Evolutionary conservation across 108 stramenopile genomes (phyloP), one percentile per base, ranked within the genome.

Genomic region (Cyclotella distinguenda): DNA sequence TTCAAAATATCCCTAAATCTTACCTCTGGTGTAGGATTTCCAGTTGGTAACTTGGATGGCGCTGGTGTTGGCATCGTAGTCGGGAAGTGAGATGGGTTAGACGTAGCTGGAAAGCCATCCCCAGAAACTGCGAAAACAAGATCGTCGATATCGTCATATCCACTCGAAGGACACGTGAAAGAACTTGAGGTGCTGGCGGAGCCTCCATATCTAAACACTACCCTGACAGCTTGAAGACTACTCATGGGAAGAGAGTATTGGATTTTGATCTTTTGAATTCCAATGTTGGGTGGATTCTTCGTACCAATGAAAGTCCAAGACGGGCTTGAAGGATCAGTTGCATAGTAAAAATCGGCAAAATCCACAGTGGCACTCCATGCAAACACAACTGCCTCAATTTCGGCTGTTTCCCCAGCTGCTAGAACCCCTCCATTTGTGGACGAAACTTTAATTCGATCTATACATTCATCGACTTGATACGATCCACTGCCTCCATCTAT

Each of bases 391-490:
- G 62, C 61, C 21, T 53, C 50, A 18, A 71, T 46, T 65, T 40
- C 38, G 10, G 35, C 70, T 11, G n/a, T 21, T 23, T 22, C 32
- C 18, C 62, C 70, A 30, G 18, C 70, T 25, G n/a, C 15, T 9
- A 71, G 27, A 11, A 26, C 1, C 13, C 40, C 32, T 25, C 62
- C 70, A 8, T 25, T 27, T n/a, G 35, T 6, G 6, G 70, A 48
- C 10, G 52, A 28, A 2, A 71, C 26, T 26, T 44, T 63, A 26
- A 71, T 53, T 12, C 16, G 3, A 16, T 71, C 70, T 22, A 71
- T 64, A 11, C 50, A 71, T 47, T 71, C 70, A 27, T 71, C 70
- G 11, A 12, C 3, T 10, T 46, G 27, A 22, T 71, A 71, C 26
- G 19, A 1, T 7, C 70, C 70, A 1, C 1, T 28, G n/a, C 23